Percentiles rank a stretch among this genome's conserved stretches.
These are phyloP conservation scores for Kandelia obovata DNA, from an alignment of 345 rosid species.

Conservation along the genomic window DNA sequence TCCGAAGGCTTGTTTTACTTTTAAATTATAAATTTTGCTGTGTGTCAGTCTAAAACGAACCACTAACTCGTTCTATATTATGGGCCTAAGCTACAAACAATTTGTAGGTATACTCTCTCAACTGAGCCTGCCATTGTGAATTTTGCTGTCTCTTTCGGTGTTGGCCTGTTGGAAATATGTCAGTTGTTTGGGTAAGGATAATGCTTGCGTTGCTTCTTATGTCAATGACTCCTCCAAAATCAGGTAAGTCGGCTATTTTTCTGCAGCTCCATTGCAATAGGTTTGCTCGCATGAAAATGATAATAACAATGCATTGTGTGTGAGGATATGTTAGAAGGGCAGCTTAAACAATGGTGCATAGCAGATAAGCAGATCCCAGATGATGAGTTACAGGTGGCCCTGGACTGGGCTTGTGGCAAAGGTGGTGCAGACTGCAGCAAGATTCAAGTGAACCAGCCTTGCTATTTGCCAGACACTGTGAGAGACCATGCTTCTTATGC, in stretches of 20 bases:
- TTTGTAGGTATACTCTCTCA: neutral
- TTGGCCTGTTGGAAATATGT: slow-evolving; percentile 32
- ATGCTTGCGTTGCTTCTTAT: slow-evolving; percentile 38
- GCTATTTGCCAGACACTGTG: slow-evolving; percentile 65
- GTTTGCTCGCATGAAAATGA: neutral
- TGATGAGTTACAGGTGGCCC: slow-evolving; percentile 51
- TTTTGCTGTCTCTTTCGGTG: slow-evolving; percentile 4
- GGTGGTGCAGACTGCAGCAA: slow-evolving; percentile 63
- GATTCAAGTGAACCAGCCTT: slow-evolving; percentile 55
- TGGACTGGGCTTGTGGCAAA: slow-evolving; percentile 69
- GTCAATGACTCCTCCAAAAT: slow-evolving; percentile 30
- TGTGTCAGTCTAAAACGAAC: no score
- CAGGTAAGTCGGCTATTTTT: slow-evolving; percentile 28
- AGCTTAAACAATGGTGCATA: slow-evolving; percentile 71
- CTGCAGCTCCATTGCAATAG: neutral
- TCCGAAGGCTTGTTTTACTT: no score
- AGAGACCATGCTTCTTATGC: slow-evolving; percentile 74
- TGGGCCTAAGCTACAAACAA: neutral
- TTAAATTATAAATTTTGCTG: no score
- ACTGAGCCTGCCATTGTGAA: neutral
- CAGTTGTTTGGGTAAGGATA: slow-evolving; percentile 38
- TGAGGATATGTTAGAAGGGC: slow-evolving; percentile 33
- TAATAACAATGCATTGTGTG: neutral
- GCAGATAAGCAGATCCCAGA: slow-evolving; percentile 76
- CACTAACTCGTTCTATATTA: no score